These are phyloP conservation scores for Thraustochytrium striatum DNA, from an alignment of 352 stramenopile genomes.

Conservation along the genomic window DNA sequence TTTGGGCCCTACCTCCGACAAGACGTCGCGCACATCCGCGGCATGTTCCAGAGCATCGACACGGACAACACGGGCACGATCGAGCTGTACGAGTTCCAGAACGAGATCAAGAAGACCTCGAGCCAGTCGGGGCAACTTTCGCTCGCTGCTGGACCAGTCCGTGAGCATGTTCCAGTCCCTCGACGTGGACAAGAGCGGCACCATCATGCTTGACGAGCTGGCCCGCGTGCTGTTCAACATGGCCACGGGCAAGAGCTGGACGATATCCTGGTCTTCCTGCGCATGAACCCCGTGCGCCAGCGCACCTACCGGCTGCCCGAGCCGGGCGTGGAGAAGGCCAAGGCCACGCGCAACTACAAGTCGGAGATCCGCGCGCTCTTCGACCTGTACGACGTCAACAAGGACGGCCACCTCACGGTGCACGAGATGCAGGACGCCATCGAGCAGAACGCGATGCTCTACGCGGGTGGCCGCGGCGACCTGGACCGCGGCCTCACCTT, in stretches of 20 bases:
- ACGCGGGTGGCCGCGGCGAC: neutral
- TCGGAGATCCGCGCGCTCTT: slow-evolving; percentile 35
- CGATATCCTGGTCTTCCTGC: slow-evolving; percentile 42
- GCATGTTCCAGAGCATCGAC: slow-evolving; percentile 9
- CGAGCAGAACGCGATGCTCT: slow-evolving; percentile 31
- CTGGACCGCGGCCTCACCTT: slow-evolving; percentile 5
- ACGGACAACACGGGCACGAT: slow-evolving; percentile 10
- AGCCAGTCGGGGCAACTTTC: slow-evolving; percentile 37
- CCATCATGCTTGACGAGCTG: slow-evolving; percentile 22
- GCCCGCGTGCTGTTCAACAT: slow-evolving; percentile 32
- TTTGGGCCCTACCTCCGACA: slow-evolving; percentile 23
- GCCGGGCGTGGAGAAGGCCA: neutral
- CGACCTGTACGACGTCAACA: slow-evolving; percentile 35
- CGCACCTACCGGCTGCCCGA: neutral
- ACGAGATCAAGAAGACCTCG: slow-evolving; percentile 35
- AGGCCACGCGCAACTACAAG: neutral
- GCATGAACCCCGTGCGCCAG: neutral
- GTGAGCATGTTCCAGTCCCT: slow-evolving; percentile 27
- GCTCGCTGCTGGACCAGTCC: slow-evolving; percentile 40
- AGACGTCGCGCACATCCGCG: slow-evolving; percentile 27
- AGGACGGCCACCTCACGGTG: slow-evolving; percentile 25
- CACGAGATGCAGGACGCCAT: slow-evolving; percentile 18
- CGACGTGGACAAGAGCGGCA: slow-evolving; percentile 17
- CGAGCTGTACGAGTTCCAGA: slow-evolving; percentile 33
- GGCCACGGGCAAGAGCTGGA: slow-evolving; percentile 37